Base-by-base conservation (phyloP, 202 grass and related monocot species). In the Zizania palustris region DNA sequence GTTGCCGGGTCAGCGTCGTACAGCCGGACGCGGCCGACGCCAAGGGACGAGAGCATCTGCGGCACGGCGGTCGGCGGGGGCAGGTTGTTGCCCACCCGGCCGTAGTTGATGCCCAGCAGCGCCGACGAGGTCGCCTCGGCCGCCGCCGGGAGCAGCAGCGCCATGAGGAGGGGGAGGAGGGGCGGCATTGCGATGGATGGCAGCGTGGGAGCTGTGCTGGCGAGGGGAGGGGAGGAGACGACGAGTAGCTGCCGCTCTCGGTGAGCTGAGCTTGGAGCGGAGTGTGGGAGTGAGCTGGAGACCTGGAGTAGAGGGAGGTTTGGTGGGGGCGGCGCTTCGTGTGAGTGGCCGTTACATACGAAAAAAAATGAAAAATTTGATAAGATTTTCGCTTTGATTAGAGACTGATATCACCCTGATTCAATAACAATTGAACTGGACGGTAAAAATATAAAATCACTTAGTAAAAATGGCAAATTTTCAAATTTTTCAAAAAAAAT, bases 21-120 rank as follows among this genome's bases (percentile, higher is more conserved):
- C 12, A 96, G 76, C 16, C 92, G 78, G 72, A 85, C 86, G 43
- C 89, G 81, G 16, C 89, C 89, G 4, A 96, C 36, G 12, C 86
- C 81, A 36, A 95, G 71, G 34, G 80, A 69, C 9, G 70, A 60
- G 2, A 92, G 64, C 8, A 92, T 76, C 35, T 60, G 74, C 16
- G 83, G 70, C 6, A 89, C 81, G 0, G 92, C 67, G 16, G 70
- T 2, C 1, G 84, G 65, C 5, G 86, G 64, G 11, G 84, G 89
- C 5, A 96, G 89, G 84, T 96, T 92, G 81, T 87, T 92, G 38
- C 74, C 92, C 6, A 96, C 84, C 16, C 92, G 86, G 19, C 89
- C 92, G 78, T 96, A 96, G 89, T 87, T 96, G 64, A 96, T 92
- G 11, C 92, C 92, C 11, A 96, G 66, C 20, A 96, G 78, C 53